A percentile compares a stretch with the other conserved stretches of the same genome.
Evolutionary conservation across 495 filamentous ascomycete genomes (phyloP).

Genomic region (Extremus antarcticus): DNA sequence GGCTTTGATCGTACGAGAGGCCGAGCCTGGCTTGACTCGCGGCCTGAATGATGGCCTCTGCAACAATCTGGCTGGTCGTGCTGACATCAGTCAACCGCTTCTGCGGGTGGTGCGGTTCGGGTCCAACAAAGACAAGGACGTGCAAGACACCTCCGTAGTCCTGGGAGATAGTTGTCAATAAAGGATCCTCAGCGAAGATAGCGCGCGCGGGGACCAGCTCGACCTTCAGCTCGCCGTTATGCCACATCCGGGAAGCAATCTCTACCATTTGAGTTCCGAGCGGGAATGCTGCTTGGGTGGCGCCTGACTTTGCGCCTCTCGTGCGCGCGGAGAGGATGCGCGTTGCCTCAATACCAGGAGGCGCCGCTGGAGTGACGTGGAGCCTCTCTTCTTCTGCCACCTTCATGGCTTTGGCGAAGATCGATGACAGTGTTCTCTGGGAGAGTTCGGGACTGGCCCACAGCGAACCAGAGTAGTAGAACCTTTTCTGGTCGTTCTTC

Average conservation of each 20-base stretch:
- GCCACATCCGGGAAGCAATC: slow-evolving; percentile 33
- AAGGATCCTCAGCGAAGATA: slow-evolving; percentile 28
- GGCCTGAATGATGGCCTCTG: slow-evolving; percentile 46
- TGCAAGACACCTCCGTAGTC: slow-evolving; percentile 30
- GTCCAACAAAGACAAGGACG: slow-evolving; percentile 35
- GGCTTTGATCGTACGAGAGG: slow-evolving; percentile 41
- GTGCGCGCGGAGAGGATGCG: slow-evolving; percentile 32
- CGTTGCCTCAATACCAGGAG: slow-evolving; percentile 43
- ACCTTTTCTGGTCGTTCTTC: neutral
- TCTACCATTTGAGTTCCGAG: slow-evolving; percentile 33
- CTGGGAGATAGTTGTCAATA: slow-evolving; percentile 39
- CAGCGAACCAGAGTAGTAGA: slow-evolving; percentile 29
- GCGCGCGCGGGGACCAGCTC: slow-evolving; percentile 36
- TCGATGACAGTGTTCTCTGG: slow-evolving; percentile 42
- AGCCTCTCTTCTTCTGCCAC: slow-evolving; percentile 32
- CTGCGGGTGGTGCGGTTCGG: slow-evolving; percentile 18
- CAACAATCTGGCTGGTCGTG: slow-evolving; percentile 40
- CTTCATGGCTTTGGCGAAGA: slow-evolving; percentile 25
- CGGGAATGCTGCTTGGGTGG: slow-evolving; percentile 37
- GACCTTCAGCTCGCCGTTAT: slow-evolving; percentile 33
- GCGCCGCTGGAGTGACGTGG: slow-evolving; percentile 30
- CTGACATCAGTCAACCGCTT: slow-evolving; percentile 31
- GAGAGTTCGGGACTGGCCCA: slow-evolving; percentile 40
- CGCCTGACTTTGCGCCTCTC: slow-evolving; percentile 23
- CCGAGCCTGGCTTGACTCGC: slow-evolving; percentile 39